Percentiles rank a stretch among this genome's conserved stretches.
Evolutionary conservation across 495 filamentous ascomycete species (phyloP).

Genomic region (Tuber calosporum): DNA sequence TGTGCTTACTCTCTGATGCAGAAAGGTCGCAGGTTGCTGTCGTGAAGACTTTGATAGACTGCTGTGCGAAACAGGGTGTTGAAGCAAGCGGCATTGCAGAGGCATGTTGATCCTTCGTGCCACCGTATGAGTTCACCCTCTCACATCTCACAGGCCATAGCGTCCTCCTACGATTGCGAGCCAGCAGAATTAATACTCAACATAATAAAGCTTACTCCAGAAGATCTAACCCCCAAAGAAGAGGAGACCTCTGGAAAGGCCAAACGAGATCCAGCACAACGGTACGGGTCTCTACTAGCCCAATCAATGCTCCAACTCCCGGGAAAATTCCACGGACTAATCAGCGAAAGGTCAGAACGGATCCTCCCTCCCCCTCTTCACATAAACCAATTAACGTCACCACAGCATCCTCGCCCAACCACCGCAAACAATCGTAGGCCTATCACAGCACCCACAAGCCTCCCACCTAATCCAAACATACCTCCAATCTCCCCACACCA

Average conservation of each 20-base stretch:
- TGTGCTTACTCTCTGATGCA: conserved; percentile 16
- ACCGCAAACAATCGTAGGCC: conserved; percentile 44
- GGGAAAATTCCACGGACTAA: conserved; percentile 51
- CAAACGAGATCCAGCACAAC: conserved; percentile 34
- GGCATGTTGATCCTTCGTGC: conserved; percentile 12
- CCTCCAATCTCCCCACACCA: conserved; percentile 53
- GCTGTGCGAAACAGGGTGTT: conserved; percentile 61
- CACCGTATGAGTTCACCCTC: neutral
- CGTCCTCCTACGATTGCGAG: conserved; percentile 21
- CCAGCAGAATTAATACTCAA: conserved; percentile 34
- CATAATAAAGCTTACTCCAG: conserved; percentile 35
- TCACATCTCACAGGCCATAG: conserved; percentile 29
- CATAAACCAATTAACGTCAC: conserved; percentile 21
- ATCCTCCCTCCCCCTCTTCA: conserved; percentile 43
- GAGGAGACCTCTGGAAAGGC: conserved; percentile 47
- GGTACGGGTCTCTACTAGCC: conserved; percentile 58
- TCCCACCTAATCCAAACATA: conserved; percentile 66
- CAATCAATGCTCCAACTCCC: conserved; percentile 59
- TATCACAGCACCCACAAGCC: conserved; percentile 56
- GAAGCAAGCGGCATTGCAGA: conserved; percentile 44
- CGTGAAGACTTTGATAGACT: conserved; percentile 72
- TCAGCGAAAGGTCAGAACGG: conserved; percentile 50
- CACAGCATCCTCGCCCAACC: conserved; percentile 43
- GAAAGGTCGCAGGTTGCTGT: conserved; percentile 67
- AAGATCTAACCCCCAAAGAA: conserved; percentile 23